Evolutionary conservation across 306 rosid genomes (phyloP).

Genomic region (Nissolia schottii): DNA sequence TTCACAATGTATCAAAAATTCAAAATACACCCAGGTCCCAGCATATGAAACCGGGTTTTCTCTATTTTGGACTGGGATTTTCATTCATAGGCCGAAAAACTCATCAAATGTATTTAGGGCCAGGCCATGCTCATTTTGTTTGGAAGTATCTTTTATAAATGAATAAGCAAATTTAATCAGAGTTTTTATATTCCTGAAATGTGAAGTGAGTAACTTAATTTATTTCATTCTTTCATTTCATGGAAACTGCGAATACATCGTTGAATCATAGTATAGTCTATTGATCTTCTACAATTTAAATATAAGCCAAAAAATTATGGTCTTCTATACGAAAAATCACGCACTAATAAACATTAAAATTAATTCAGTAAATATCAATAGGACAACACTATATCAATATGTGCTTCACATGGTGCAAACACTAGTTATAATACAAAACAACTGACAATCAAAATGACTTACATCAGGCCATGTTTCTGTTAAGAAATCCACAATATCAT

Average conservation of each 20-base stretch:
- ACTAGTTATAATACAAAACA: background rate
- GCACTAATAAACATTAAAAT: background rate
- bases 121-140: background rate
- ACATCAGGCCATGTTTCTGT: constrained; percentile 75
- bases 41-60: background rate
- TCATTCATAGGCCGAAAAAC: too few species aligned
- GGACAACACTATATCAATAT: background rate
- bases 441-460: constrained; percentile 18
- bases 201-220: background rate
- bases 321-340: background rate
- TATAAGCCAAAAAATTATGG: background rate
- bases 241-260: background rate
- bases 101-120: too few species aligned
- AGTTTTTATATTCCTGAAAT: background rate
- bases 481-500: constrained; percentile 70
- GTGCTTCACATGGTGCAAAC: background rate
- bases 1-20: background rate
- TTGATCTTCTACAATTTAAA: background rate
- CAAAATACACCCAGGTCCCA: background rate
- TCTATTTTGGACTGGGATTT: too few species aligned
- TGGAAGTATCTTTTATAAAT: background rate
- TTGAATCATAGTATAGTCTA: background rate
- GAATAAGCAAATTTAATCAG: background rate
- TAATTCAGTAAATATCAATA: background rate
- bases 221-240: background rate